Evolutionary conservation across 495 filamentous ascomycete genomes (phyloP), one percentile per base, ranked within the genome.

Genomic region (Aspergillus panamensis): DNA sequence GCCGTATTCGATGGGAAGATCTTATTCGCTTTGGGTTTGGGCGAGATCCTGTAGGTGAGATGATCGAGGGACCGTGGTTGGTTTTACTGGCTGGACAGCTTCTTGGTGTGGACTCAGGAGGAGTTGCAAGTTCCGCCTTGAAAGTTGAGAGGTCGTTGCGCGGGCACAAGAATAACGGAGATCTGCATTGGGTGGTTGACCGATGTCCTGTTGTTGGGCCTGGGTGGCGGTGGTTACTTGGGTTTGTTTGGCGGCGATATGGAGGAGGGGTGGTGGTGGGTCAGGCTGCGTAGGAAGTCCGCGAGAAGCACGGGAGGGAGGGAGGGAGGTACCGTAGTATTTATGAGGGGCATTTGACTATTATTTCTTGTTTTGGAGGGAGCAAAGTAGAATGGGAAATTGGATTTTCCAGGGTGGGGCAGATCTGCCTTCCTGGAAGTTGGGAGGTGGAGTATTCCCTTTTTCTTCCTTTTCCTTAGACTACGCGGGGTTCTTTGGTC

Each of bases 181-280:
- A 55, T 64, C 61, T 66, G 66, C 62, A 68, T 68, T 59, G 59
- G 62, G 61, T 50, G 53, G 31, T 25, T 16, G 10, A 29, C 12
- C 12, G 33, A 45, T 35, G 14, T 20, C 31, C 17, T 50, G 2
- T 40, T 60, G n/a, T n/a, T n/a, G n/a, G n/a, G n/a, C n/a, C n/a
- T n/a, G 31, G 33, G 7, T 5, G 25, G 25, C 25, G 21, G 33
- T 9, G 6, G 35, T 31, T 32, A 20, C 16, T 55, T 33, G 14
- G 14, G 19, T 35, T 35, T 29, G 7, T 50, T 13, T 50, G 20
- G 40, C 42, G 17, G 29, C 40, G 29, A 42, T n/a, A 55, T 6
- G 47, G 13, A 9, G 39, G 42, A 29, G 6, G 42, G 21, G 9
- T 55, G 25, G n/a, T n/a, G n/a, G n/a, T n/a, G n/a, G n/a, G n/a